phyloP scores from a whole-genome alignment of 345 rosid genomes.

The Bruguiera gymnorhiza region DNA sequence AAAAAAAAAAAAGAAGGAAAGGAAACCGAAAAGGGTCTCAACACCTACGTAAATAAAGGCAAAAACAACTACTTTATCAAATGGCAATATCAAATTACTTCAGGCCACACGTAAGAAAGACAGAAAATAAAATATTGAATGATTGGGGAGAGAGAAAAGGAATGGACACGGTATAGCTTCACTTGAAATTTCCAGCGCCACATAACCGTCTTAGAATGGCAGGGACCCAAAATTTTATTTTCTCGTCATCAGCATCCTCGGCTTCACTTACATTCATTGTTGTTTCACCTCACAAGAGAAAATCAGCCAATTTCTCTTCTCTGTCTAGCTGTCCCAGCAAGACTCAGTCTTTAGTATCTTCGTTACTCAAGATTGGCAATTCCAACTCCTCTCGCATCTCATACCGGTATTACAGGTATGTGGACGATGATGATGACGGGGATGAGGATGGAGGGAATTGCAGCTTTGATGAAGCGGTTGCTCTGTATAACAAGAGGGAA shows the following conservation, averaged over 20 bases:
- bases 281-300: neutral
- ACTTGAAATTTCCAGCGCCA: no score
- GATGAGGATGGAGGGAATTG: slow-evolving; percentile 21
- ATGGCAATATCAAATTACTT: no score
- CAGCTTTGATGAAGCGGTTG: slow-evolving; percentile 59
- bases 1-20: no score
- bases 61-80: no score
- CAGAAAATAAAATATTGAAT: neutral
- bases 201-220: slow-evolving; percentile 24
- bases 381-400: slow-evolving; percentile 20
- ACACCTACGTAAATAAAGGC: no score
- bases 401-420: slow-evolving; percentile 21
- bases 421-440: slow-evolving; percentile 1
- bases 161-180: no score
- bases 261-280: slow-evolving; percentile 6
- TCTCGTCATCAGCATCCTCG: slow-evolving; percentile 7
- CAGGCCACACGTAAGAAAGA: neutral
- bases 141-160: neutral
- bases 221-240: slow-evolving; percentile 8
- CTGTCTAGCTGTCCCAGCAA: neutral
- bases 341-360: neutral
- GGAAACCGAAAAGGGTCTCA: no score
- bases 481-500: slow-evolving; percentile 63
- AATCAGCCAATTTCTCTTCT: neutral
- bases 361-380: neutral